phyloP scores from a whole-genome alignment of 108 stramenopile species.

The Cyclotella choctawhatcheeana region DNA sequence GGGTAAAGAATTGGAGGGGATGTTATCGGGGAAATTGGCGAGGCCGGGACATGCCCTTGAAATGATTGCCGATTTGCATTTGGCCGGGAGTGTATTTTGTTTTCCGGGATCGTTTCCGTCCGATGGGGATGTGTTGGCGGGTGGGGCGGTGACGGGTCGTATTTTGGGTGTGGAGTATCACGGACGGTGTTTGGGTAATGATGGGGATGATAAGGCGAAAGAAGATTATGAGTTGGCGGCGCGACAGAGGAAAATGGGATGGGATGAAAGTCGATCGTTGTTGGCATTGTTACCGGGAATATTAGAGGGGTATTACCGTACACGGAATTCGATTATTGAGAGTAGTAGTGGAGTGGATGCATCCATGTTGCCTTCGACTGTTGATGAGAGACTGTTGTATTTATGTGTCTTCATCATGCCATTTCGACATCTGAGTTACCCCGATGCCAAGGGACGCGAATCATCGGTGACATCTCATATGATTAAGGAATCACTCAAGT shows the following conservation, averaged over 20 bases:
- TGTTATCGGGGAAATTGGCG: slow-evolving; percentile 80
- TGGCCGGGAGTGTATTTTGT: slow-evolving; percentile 74
- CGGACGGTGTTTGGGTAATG: slow-evolving; percentile 32
- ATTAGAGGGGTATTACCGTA: slow-evolving; percentile 39
- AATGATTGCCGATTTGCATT: slow-evolving; percentile 67
- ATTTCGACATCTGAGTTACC: slow-evolving; percentile 64
- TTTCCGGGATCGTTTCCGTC: slow-evolving; percentile 65
- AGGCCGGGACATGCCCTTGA: slow-evolving; percentile 67
- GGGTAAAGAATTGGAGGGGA: slow-evolving; percentile 90
- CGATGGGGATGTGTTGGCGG: slow-evolving; percentile 22
- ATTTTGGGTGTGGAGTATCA: slow-evolving; percentile 45
- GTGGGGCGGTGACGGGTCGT: slow-evolving; percentile 49
- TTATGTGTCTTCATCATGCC: slow-evolving; percentile 72
- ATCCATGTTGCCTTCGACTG: slow-evolving; percentile 14
- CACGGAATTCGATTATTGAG: slow-evolving; percentile 32
- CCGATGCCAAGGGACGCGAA: slow-evolving; percentile 58
- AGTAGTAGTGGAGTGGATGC: not conserved
- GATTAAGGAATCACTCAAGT: slow-evolving; percentile 83
- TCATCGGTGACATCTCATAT: slow-evolving; percentile 65
- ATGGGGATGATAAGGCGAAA: slow-evolving; percentile 31
- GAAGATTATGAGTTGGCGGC: slow-evolving; percentile 48
- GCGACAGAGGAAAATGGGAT: slow-evolving; percentile 40
- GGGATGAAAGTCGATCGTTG: slow-evolving; percentile 50
- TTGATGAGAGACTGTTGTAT: slow-evolving; percentile 64
- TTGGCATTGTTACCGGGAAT: slow-evolving; percentile 38